A percentile compares a stretch with the other conserved stretches of the same genome.
Conservation (phyloP, 2,329 filamentous ascomycete genomes). For the Amylocarpus encephaloides region DNA sequence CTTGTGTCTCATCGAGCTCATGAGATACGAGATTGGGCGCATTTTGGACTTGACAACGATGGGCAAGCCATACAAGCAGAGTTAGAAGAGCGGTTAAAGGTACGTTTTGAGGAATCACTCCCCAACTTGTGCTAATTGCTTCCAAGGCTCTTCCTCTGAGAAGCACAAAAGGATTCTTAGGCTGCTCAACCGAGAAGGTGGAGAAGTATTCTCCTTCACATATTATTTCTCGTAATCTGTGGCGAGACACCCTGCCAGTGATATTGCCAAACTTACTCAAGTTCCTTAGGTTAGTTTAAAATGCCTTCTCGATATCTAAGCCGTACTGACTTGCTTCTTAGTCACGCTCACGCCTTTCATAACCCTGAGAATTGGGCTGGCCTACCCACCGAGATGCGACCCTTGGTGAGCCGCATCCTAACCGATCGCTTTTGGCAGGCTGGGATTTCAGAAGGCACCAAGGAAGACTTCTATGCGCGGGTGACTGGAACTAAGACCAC, state of each 20-base stretch:
- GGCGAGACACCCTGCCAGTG: constrained; percentile 73
- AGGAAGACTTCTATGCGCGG: constrained; percentile 91
- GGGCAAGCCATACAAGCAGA: constrained; percentile 73
- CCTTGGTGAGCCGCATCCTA: constrained; percentile 73
- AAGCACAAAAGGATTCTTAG: constrained; percentile 85
- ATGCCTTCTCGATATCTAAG: constrained; percentile 2
- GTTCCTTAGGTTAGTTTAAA: constrained; percentile 55
- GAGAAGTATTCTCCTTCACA: constrained; percentile 68
- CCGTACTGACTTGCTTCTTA: constrained; percentile 35
- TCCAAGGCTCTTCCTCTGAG: constrained; percentile 64
- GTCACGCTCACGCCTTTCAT: constrained; percentile 86
- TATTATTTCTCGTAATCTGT: constrained; percentile 70
- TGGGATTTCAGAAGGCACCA: constrained; percentile 90
- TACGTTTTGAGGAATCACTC: constrained; percentile 34
- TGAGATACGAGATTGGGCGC: constrained; percentile 75
- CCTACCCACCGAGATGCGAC: constrained; percentile 67
- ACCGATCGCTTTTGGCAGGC: constrained; percentile 98
- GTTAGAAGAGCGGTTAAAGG: constrained; percentile 69
- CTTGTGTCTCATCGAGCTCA: constrained; percentile 67
- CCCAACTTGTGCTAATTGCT: constrained; percentile 8
- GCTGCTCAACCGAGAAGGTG: constrained; percentile 84
- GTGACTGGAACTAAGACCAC: constrained; percentile 85
- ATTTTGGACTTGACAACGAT: constrained; percentile 67
- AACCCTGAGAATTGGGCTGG: constrained; percentile 78
- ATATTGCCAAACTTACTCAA: constrained; percentile 84